Conservation (phyloP, 352 stramenopile species). For the Plasmopara muralis region DNA sequence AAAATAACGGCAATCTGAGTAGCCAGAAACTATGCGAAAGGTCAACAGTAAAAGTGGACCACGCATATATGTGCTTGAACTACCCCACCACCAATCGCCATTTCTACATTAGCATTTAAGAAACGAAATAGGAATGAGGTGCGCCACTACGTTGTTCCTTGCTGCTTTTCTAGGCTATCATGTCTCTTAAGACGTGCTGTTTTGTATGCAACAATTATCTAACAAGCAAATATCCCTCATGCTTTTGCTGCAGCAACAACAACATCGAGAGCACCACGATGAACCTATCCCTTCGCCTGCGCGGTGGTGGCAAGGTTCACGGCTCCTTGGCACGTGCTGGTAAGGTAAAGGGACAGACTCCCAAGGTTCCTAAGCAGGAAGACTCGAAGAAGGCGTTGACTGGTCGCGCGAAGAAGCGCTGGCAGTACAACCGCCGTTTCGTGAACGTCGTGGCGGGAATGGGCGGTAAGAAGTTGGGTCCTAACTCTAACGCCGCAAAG, state of each 20-base stretch:
- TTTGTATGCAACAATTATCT: conserved; percentile 1
- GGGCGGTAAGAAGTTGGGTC: conserved; percentile 95
- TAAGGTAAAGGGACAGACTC: conserved; percentile 99
- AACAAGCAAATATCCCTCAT: background rate
- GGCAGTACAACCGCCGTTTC: conserved; percentile 99
- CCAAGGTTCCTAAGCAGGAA: conserved; percentile 98
- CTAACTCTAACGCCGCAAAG: conserved; percentile 98
- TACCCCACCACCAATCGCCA: conserved; percentile 20
- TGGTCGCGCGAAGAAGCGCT: conserved; percentile 99
- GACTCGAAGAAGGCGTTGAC: conserved; percentile 97
- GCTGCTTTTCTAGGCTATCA: background rate
- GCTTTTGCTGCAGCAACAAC: conserved; percentile 85
- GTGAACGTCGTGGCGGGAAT: conserved; percentile 98
- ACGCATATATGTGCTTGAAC: too few species aligned
- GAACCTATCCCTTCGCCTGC: conserved; percentile 93
- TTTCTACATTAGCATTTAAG: conserved; percentile 13
- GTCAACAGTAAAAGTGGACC: too few species aligned
- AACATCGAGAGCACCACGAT: conserved; percentile 96
- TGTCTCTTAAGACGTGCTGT: background rate
- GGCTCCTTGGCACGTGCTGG: conserved; percentile 99
- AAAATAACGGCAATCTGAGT: too few species aligned
- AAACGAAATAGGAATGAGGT: conserved; percentile 68
- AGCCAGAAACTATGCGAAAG: too few species aligned
- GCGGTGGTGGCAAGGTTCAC: conserved; percentile 97
- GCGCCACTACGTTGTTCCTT: background rate